Evolutionary conservation across 176 grass and related monocot genomes (phyloP).

Genomic region (Otatea glauca): DNA sequence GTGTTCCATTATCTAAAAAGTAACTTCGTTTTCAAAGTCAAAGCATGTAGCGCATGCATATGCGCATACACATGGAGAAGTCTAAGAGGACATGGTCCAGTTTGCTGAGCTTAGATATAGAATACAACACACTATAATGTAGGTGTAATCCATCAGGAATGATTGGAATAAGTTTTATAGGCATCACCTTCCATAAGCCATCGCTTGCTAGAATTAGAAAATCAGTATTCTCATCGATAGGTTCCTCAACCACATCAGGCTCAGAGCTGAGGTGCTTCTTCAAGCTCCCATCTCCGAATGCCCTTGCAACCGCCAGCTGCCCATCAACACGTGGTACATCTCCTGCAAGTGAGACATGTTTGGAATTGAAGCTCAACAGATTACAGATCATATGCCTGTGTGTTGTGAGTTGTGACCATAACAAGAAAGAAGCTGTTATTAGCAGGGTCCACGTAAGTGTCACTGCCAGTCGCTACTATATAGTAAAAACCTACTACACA

Average conservation of each 20-base stretch:
- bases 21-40: slow-evolving; percentile 10
- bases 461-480: neutral
- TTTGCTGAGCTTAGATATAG: slow-evolving; percentile 17
- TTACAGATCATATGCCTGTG: neutral
- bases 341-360: slow-evolving; percentile 59
- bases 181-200: slow-evolving; percentile 94
- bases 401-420: neutral
- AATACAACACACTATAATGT: slow-evolving; percentile 2
- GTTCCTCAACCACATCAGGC: slow-evolving; percentile 56
- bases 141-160: slow-evolving; percentile 13
- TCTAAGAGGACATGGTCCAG: neutral
- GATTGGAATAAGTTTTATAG: slow-evolving; percentile 17
- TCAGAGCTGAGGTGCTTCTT: slow-evolving; percentile 96
- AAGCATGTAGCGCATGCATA: neutral
- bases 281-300: slow-evolving; percentile 92
- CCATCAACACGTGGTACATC: slow-evolving; percentile 96
- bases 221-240: slow-evolving; percentile 64
- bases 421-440: slow-evolving; percentile 32
- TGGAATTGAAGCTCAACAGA: slow-evolving; percentile 8
- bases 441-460: neutral
- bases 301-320: slow-evolving; percentile 92
- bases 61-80: neutral
- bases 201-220: slow-evolving; percentile 96
- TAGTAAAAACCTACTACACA: slow-evolving; percentile 12
- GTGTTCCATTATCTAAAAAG: neutral